Evolutionary conservation across 805 yeast genomes (phyloP).

Genomic region (Metschnikowia orientalis): DNA sequence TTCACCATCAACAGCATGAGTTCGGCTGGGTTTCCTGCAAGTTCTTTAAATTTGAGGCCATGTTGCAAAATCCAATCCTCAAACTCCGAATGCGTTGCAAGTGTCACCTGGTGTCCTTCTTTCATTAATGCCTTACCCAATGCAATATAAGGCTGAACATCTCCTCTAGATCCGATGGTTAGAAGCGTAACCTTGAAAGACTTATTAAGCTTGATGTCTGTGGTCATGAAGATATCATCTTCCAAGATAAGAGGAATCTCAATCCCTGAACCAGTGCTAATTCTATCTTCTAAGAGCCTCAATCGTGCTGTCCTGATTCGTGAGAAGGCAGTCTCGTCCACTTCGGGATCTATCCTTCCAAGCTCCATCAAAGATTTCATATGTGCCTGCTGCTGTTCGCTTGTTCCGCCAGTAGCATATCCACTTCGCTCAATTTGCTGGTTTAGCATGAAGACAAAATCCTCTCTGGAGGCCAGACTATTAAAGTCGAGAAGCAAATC

Average conservation of each 20-base stretch:
- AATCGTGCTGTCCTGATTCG: constrained; percentile 55
- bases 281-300: constrained; percentile 61
- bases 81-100: constrained; percentile 85
- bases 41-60: constrained; percentile 62
- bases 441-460: constrained; percentile 54
- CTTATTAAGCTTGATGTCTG: constrained; percentile 50
- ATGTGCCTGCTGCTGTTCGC: constrained; percentile 3
- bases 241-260: constrained; percentile 68
- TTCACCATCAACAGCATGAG: constrained; percentile 89
- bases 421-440: constrained; percentile 19
- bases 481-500: constrained; percentile 76
- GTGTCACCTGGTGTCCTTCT: constrained; percentile 82
- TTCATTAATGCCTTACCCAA: constrained; percentile 69
- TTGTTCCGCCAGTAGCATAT: constrained; percentile 40
- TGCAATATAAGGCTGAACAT: constrained; percentile 94
- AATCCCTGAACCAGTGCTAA: constrained; percentile 55
- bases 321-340: constrained; percentile 8
- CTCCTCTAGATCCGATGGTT: constrained; percentile 95
- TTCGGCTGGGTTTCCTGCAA: constrained; percentile 93
- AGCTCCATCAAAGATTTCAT: constrained; percentile 8
- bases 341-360: constrained; percentile 5
- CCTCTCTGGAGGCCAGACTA: constrained; percentile 61
- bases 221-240: constrained; percentile 53
- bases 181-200: constrained; percentile 60
- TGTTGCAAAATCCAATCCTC: constrained; percentile 64